These are phyloP conservation scores for Flaveria ramosissima DNA, from an alignment of 129 eudicot species.

Conservation along the genomic window DNA sequence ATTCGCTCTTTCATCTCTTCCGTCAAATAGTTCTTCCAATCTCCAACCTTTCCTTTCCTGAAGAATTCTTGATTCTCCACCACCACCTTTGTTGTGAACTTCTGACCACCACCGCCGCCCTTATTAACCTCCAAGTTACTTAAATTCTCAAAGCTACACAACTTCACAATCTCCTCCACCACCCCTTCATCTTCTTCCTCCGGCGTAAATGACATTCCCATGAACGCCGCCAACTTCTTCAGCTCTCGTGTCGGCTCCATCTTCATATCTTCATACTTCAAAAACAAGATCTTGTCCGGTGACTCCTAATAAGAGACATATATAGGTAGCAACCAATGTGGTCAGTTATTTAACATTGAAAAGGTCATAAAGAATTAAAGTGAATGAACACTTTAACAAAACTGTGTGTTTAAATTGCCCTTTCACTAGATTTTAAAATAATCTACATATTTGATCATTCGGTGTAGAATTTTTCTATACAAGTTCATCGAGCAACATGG, in stretches of 20 bases:
- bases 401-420: too few relatives aligned
- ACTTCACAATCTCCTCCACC: slow-evolving; percentile 36
- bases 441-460: too few relatives aligned
- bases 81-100: neutral
- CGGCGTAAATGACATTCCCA: slow-evolving; percentile 28
- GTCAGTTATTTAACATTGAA: neutral
- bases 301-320: neutral
- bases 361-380: neutral
- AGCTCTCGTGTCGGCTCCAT: slow-evolving; percentile 18
- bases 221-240: slow-evolving; percentile 31
- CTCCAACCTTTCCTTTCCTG: slow-evolving; percentile 41
- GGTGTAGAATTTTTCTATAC: too few relatives aligned
- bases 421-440: too few relatives aligned
- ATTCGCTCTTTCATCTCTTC: slow-evolving; percentile 35
- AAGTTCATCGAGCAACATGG: too few relatives aligned
- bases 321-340: neutral
- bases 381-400: too few relatives aligned
- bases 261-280: slow-evolving; percentile 37
- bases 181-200: slow-evolving; percentile 29
- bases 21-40: slow-evolving; percentile 35
- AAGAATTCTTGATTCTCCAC: slow-evolving; percentile 29
- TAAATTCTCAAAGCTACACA: slow-evolving; percentile 38
- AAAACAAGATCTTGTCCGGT: slow-evolving; percentile 31
- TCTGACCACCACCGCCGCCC: slow-evolving; percentile 23
- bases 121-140: slow-evolving; percentile 33